Evolutionary conservation across 2,329 filamentous ascomycete species (phyloP).

Genomic region (Chaetomium sp.): DNA sequence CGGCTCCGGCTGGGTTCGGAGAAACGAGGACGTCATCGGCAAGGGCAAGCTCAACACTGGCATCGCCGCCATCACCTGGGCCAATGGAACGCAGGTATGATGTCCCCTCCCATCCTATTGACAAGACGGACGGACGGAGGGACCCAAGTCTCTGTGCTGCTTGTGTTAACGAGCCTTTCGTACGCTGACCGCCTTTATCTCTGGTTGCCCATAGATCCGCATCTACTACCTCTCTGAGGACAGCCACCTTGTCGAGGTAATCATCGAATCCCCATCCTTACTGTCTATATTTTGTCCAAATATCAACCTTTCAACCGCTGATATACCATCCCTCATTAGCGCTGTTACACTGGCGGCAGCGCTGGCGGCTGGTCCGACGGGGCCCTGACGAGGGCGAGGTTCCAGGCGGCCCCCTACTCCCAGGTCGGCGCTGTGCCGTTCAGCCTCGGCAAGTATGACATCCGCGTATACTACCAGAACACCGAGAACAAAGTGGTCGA

Average conservation of each 20-base stretch:
- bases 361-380: not conserved
- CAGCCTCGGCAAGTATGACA: not conserved
- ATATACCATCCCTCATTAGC: not conserved
- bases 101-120: not conserved
- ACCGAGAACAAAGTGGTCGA: not conserved
- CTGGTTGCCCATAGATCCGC: not conserved
- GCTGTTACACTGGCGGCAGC: not conserved
- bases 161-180: not conserved
- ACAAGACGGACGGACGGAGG: not conserved
- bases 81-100: not conserved
- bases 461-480: not conserved
- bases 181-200: not conserved
- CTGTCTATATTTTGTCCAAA: not conserved
- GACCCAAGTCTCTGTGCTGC: not conserved
- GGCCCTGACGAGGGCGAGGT: not conserved
- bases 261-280: not conserved
- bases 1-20: not conserved
- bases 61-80: not conserved
- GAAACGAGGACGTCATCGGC: not conserved
- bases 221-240: not conserved
- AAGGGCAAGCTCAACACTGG: not conserved
- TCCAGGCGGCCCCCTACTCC: not conserved
- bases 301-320: not conserved
- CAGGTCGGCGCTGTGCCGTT: not conserved
- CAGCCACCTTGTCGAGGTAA: not conserved